These are phyloP conservation scores for Neolecta irregularis DNA, from an alignment of 1,139 yeast species.

Conservation along the genomic window DNA sequence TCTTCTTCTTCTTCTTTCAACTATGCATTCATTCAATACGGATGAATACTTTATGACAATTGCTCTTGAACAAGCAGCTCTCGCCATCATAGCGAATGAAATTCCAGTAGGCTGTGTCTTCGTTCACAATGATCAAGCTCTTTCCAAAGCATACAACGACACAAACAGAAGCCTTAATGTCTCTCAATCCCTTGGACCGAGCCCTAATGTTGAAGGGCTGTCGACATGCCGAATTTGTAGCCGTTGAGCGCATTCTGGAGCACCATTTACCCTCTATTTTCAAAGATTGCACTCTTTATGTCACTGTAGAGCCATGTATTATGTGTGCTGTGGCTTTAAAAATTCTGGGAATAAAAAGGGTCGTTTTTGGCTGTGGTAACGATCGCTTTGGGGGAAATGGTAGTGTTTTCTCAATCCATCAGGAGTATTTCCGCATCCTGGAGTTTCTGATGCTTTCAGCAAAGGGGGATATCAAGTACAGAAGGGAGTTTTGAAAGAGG, in stretches of 20 bases:
- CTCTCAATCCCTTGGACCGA: conserved; percentile 16
- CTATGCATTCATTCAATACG: too few species aligned
- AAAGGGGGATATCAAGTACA: conserved; percentile 44
- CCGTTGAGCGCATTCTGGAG: conserved; percentile 40
- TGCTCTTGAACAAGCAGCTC: conserved; percentile 41
- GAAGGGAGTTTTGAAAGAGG: conserved; percentile 69
- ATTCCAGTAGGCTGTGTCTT: conserved; percentile 65
- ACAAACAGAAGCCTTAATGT: conserved; percentile 57
- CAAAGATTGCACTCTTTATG: conserved; percentile 50
- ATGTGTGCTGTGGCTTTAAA: conserved; percentile 93
- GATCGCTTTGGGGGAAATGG: conserved; percentile 97
- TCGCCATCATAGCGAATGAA: conserved; percentile 42
- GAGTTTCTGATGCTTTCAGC: too few species aligned
- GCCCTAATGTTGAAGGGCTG: conserved; percentile 56
- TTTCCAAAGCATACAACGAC: conserved; percentile 74
- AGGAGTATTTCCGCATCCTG: conserved; percentile 24
- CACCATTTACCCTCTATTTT: conserved; percentile 27
- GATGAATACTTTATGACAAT: too few species aligned
- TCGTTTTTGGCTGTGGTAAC: conserved; percentile 82
- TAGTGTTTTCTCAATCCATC: conserved; percentile 54
- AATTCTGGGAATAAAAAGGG: conserved; percentile 57
- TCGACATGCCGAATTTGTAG: conserved; percentile 83
- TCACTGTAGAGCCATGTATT: conserved; percentile 92
- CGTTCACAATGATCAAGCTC: conserved; percentile 36
- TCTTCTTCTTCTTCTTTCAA: too few species aligned